Base-by-base conservation (phyloP, 1,284 basidiomycete species). In the Heterobasidion irregulare region DNA sequence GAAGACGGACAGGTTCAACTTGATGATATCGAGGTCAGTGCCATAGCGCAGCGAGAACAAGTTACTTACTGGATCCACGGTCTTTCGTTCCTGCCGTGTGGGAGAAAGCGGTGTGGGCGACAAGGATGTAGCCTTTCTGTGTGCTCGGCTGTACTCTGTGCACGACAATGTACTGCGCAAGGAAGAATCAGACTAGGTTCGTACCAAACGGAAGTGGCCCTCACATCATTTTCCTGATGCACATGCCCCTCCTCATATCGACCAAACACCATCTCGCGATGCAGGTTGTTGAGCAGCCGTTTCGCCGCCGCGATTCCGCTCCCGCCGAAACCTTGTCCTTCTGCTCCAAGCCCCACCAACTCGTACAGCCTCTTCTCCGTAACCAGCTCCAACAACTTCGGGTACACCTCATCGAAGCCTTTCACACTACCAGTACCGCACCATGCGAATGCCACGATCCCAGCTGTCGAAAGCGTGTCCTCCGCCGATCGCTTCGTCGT, bases 371-470 rank as follows among this genome's bases (percentile, higher is more conserved):
- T 76, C 63, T 82, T 86, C 69, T 98, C 94, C 12, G 75, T 75
- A 13, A 98, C 95, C 38, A 98, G 76, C 67, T 96, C 83, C 45
- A 98, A 71, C 16, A 95, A 72, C 68, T 92, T 93, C 6, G 94
- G 94, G 67, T 97, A 97, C n/a, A 98, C 71, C 64, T 98, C 94
- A 66, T 98, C 94, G 65, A 95, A 96, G 36, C 94, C 94, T 70
- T 97, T 96, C 62, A 93, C 93, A 6, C 92, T 94, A 1, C 94
- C 94, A 50, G 91, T 81, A 6, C 90, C 94, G 15, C 84, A 90
- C 65, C 82, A 84, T 49, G 88, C 88, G 71, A 97, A 97, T 0
- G 93, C 83, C 15, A 90, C 87, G 13, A 98, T 77, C 8, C 92
- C 90, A 6, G 91, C 94, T 0, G 92, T 94, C 6, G 92, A 87